A percentile compares a stretch with the other conserved stretches of the same genome.
Conservation (phyloP, 2,329 filamentous ascomycete species). For the Microdochium trichocladiopsis region DNA sequence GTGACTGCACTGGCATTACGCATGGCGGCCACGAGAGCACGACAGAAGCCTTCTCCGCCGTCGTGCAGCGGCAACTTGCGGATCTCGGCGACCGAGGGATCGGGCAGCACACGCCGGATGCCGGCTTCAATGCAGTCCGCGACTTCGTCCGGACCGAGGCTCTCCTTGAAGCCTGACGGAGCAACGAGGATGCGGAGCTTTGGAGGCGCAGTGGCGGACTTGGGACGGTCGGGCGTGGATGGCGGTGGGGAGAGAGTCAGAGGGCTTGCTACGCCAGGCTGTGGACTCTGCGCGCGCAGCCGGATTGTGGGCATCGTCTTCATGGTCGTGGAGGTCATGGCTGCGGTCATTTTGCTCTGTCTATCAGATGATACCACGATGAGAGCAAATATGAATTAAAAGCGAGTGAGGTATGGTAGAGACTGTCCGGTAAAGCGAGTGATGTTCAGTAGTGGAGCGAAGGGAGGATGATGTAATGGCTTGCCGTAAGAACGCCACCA, state of each 20-base stretch:
- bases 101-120: constrained; percentile 33
- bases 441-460: too few relatives aligned
- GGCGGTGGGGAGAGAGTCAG: too few relatives aligned
- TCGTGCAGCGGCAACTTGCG: constrained; percentile 44
- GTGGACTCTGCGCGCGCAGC: too few relatives aligned
- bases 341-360: neutral
- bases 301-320: neutral
- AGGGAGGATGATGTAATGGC: too few relatives aligned
- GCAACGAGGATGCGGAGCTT: constrained; percentile 32
- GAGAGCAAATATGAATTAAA: neutral
- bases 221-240: too few relatives aligned
- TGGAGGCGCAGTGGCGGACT: neutral
- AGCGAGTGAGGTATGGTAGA: neutral
- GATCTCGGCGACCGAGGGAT: constrained; percentile 21
- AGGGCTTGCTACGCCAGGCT: too few relatives aligned
- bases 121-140: constrained; percentile 43
- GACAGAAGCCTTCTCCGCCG: constrained; percentile 44
- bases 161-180: constrained; percentile 48
- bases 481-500: too few relatives aligned
- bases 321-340: neutral
- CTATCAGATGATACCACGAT: neutral
- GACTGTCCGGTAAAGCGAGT: too few relatives aligned
- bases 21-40: constrained; percentile 28
- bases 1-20: neutral
- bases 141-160: constrained; percentile 37